Conservation (phyloP, 2,329 filamentous ascomycete genomes). For the Sporothrix mexicana region DNA sequence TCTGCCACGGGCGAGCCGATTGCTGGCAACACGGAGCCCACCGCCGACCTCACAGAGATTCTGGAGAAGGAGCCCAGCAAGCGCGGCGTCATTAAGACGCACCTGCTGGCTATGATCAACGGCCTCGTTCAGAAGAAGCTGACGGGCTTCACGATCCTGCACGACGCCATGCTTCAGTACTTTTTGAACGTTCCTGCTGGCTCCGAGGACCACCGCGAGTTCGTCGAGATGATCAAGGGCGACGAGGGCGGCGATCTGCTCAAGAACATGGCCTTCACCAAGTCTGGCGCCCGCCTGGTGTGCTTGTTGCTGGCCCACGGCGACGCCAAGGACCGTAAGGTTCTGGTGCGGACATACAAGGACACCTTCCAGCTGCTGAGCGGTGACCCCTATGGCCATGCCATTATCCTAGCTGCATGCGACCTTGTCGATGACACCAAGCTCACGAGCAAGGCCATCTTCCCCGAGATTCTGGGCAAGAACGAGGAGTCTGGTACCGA, state of each 20-base stretch:
- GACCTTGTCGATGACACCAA: conserved; percentile 96
- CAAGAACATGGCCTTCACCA: conserved; percentile 96
- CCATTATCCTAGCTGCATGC: conserved; percentile 82
- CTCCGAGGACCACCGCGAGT: conserved; percentile 82
- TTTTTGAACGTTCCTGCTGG: conserved; percentile 79
- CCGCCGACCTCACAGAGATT: conserved; percentile 75
- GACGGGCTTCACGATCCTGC: conserved; percentile 95
- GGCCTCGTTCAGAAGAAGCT: conserved; percentile 94
- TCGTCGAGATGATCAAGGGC: conserved; percentile 86
- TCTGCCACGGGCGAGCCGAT: conserved; percentile 21
- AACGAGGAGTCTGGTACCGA: conserved; percentile 66
- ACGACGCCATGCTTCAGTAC: conserved; percentile 98
- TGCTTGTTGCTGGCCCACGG: conserved; percentile 84
- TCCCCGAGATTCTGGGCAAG: conserved; percentile 82
- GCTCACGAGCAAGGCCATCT: conserved; percentile 81
- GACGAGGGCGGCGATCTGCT: conserved; percentile 89
- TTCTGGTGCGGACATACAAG: conserved; percentile 84
- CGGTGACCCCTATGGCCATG: conserved; percentile 76
- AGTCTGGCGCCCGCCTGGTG: conserved; percentile 81
- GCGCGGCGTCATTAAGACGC: conserved; percentile 82
- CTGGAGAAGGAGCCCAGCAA: conserved; percentile 82
- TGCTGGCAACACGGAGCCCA: conserved; percentile 50
- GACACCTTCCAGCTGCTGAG: conserved; percentile 87
- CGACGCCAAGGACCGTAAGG: conserved; percentile 89
- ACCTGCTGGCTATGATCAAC: conserved; percentile 86